Percentiles rank a stretch among this genome's conserved stretches.
Evolutionary conservation across 1,139 yeast species (phyloP).

Genomic region (Yamadazyma diddensiae): DNA sequence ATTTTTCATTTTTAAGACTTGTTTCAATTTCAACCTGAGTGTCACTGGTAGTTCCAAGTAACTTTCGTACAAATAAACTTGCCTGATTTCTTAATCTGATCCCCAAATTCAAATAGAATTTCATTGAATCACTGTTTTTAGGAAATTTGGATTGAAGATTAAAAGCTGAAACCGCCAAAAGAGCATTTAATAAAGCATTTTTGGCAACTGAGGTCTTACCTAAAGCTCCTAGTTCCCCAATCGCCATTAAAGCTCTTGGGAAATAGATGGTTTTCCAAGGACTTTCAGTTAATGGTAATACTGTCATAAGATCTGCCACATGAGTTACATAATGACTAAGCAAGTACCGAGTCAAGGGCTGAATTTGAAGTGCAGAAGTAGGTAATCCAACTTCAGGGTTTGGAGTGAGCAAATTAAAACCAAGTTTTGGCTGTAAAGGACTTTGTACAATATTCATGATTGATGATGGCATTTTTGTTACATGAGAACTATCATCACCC

Average conservation of each 20-base stretch:
- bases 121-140: constrained; percentile 59
- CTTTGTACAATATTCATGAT: constrained; percentile 48
- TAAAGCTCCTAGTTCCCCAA: constrained; percentile 74
- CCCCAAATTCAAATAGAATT: constrained; percentile 69
- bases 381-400: constrained; percentile 44
- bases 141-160: constrained; percentile 72
- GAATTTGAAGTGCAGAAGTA: constrained; percentile 58
- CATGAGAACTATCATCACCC: constrained; percentile 31
- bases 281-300: constrained; percentile 73
- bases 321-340: constrained; percentile 72
- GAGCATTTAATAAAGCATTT: constrained; percentile 74
- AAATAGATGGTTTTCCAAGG: constrained; percentile 87
- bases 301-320: constrained; percentile 88
- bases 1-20: constrained; percentile 65
- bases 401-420: constrained; percentile 32
- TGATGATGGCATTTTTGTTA: constrained; percentile 41
- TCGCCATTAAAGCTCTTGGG: constrained; percentile 76
- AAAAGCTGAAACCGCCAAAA: constrained; percentile 80
- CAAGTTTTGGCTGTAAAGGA: constrained; percentile 44
- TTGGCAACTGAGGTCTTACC: constrained; percentile 77
- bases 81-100: constrained; percentile 75
- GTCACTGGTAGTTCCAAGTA: constrained; percentile 34
- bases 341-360: constrained; percentile 66
- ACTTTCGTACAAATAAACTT: constrained; percentile 56
- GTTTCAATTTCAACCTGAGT: constrained; percentile 38